phyloP scores from a whole-genome alignment of 2,329 filamentous ascomycete species.

The Cadophora sp. region DNA sequence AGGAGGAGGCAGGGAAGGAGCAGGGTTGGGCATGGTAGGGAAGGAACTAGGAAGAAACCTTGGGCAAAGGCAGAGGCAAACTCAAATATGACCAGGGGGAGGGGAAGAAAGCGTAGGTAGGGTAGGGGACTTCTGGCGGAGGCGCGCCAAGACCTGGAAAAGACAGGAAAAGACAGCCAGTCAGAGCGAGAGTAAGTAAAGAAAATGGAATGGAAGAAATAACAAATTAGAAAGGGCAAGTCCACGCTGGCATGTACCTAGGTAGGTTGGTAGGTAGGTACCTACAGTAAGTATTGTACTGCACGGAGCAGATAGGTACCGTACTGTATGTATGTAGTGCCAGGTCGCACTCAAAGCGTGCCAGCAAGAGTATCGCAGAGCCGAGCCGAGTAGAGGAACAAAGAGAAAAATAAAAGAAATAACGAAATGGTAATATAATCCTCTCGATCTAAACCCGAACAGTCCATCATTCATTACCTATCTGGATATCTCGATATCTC shows the following conservation, averaged over 20 bases:
- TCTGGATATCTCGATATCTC: not conserved
- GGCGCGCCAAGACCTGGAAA: not conserved
- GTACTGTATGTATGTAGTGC: too few species aligned
- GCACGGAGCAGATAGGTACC: too few species aligned
- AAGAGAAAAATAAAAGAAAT: too few species aligned
- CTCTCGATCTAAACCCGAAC: not conserved
- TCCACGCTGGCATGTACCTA: not conserved
- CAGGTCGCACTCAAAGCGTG: constrained; percentile 13
- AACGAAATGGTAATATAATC: not conserved
- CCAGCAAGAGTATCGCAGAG: not conserved
- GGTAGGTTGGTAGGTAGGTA: not conserved
- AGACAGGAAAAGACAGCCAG: too few species aligned
- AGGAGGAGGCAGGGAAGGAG: not conserved
- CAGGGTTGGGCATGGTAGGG: too few species aligned
- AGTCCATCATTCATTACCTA: not conserved
- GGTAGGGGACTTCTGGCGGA: not conserved
- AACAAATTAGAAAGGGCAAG: not conserved
- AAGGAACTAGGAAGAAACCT: too few species aligned
- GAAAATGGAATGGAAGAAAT: not conserved
- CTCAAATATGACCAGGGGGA: not conserved
- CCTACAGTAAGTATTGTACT: not conserved
- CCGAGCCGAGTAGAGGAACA: too few species aligned
- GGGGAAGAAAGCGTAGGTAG: too few species aligned
- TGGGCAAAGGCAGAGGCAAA: not conserved
- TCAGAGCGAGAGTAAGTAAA: not conserved